Percentiles rank a stretch among this genome's conserved stretches.
These are phyloP conservation scores for Botrytis cinerea DNA, from an alignment of 2,329 filamentous ascomycete species.

Conservation along the genomic window DNA sequence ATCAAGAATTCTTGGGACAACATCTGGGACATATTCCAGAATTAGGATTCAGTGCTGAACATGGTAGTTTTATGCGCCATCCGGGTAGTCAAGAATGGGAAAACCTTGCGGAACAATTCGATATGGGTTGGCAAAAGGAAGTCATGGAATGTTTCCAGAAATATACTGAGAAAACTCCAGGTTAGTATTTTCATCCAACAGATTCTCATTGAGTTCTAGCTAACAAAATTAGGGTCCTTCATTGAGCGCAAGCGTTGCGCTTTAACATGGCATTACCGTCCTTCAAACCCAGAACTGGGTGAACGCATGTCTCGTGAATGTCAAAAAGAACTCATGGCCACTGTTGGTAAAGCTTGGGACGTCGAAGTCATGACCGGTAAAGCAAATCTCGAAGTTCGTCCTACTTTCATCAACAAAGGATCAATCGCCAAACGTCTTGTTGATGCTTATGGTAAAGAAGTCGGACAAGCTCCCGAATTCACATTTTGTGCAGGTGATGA, in stretches of 20 bases:
- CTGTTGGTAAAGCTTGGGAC: slow-evolving; percentile 77
- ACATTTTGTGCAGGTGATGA: slow-evolving; percentile 92
- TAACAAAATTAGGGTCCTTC: slow-evolving; percentile 66
- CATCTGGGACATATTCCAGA: slow-evolving; percentile 89
- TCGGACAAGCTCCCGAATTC: slow-evolving; percentile 70
- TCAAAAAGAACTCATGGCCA: slow-evolving; percentile 76
- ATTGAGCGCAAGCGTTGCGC: slow-evolving; percentile 94
- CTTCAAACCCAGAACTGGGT: slow-evolving; percentile 84
- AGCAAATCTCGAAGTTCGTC: slow-evolving; percentile 95
- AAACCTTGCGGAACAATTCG: slow-evolving; percentile 80
- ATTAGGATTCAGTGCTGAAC: slow-evolving; percentile 93
- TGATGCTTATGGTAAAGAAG: slow-evolving; percentile 61
- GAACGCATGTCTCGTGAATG: slow-evolving; percentile 78
- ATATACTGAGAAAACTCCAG: slow-evolving; percentile 84
- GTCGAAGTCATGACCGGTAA: slow-evolving; percentile 97
- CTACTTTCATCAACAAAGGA: slow-evolving; percentile 96
- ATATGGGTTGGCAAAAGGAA: slow-evolving; percentile 91
- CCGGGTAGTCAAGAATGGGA: slow-evolving; percentile 79
- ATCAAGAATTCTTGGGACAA: slow-evolving; percentile 86
- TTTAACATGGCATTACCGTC: slow-evolving; percentile 95
- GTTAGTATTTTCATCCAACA: slow-evolving; percentile 48
- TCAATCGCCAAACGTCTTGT: slow-evolving; percentile 88
- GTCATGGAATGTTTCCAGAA: slow-evolving; percentile 83
- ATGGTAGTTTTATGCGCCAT: slow-evolving; percentile 90
- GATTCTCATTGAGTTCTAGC: not conserved